Evolutionary conservation across 441 rosid genomes (phyloP), one percentile per base, ranked within the genome.

Genomic region (Daphne laureola): DNA sequence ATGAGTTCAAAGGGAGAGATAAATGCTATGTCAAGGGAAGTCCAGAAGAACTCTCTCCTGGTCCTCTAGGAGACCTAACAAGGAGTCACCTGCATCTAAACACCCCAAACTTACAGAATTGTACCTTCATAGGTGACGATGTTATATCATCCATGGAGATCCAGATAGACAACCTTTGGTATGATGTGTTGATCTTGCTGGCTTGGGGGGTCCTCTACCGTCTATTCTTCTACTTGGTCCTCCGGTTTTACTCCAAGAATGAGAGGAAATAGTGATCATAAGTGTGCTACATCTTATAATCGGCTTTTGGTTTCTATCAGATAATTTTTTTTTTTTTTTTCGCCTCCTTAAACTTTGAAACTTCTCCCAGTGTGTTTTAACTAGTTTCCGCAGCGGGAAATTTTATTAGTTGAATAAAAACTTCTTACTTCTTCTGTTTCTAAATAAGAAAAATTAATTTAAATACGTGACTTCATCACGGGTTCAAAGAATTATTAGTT

Each of bases 171-270:
- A 68, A 74, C 44, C 47, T 79, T 12, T 79, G 83, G 85, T 68
- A 68, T 56, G 74, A 79, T 46, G 48, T 79, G 43, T 72, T 53
- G 0, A 78, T 83, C 50, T 75, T 80, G 76, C 70, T 80, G 5
- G 84, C 84, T 15, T 80, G 84, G 82, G 84, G 84, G 8, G 79
- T 83, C 48, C 78, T 75, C 44, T 78, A 78, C 56, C 57, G 87
- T 36, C 61, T 78, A 36, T 67, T 75, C 62, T 80, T 81, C 76
- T 80, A 75, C 35, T 38, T 75, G 31, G 82, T 75, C 52, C 71
- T 84, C 25, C 61, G 83, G 65, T 77, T 78, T 66, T 78, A 73
- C 47, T 75, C 82, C 62, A 78, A 78, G 66, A 81, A 77, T 9
- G 65, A 51, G 65, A 78, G 82, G 67, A 84, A 81, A 63, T 78